These are phyloP conservation scores for Trebouxia sp. DNA, from an alignment of 139 green algal genomes.

Conservation along the genomic window DNA sequence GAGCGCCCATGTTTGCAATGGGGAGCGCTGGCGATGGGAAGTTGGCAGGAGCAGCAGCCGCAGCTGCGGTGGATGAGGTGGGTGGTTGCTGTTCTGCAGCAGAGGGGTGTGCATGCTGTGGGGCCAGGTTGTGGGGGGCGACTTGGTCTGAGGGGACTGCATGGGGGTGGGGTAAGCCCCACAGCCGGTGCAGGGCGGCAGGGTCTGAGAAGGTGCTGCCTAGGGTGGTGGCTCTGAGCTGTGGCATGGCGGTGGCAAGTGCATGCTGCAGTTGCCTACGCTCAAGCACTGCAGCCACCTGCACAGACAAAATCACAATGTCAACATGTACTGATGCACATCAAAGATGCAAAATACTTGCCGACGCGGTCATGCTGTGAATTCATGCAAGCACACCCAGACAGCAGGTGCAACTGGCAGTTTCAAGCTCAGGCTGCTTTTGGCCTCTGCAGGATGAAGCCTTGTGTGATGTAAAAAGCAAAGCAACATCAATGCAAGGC, in stretches of 20 bases:
- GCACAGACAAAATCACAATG: background rate
- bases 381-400: too few relatives aligned
- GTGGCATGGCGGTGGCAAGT: conserved; percentile 22
- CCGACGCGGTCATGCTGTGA: too few relatives aligned
- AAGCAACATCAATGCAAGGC: background rate
- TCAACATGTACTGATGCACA: background rate
- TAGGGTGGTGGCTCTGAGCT: conserved; percentile 1
- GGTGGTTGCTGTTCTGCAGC: background rate
- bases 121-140: background rate
- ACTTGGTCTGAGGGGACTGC: background rate
- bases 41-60: background rate
- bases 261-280: conserved; percentile 48
- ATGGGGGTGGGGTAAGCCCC: conserved; percentile 3
- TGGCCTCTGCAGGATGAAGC: background rate
- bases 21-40: background rate
- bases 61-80: background rate
- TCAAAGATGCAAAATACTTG: background rate
- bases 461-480: background rate
- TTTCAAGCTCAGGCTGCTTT: background rate
- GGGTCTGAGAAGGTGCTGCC: conserved; percentile 19
- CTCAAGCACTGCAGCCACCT: conserved; percentile 53
- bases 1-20: background rate
- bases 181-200: conserved; percentile 3
- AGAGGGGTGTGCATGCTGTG: background rate
- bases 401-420: background rate